Conservation (phyloP, 352 stramenopile species). For the Blastocystis sp. region DNA sequence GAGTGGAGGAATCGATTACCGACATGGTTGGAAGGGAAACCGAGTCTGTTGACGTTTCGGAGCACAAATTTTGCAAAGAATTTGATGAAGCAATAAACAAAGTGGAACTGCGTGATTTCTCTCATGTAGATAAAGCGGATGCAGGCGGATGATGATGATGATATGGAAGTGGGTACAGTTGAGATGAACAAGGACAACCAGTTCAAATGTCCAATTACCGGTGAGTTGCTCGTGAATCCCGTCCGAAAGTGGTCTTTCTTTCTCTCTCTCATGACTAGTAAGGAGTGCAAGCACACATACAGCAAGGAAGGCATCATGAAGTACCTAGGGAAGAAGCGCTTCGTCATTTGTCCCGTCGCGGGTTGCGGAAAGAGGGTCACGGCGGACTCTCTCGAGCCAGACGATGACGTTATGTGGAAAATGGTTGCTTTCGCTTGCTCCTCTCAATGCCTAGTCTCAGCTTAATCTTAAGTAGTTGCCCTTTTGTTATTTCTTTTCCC, state of each 20-base stretch:
- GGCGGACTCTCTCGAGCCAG: background rate
- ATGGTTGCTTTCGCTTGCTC: background rate
- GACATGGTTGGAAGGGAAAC: background rate
- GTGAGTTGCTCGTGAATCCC: constrained; percentile 17
- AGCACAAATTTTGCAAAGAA: background rate
- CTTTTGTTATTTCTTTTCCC: background rate
- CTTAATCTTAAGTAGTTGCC: background rate
- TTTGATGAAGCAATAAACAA: background rate
- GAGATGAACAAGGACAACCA: background rate
- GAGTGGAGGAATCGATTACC: background rate
- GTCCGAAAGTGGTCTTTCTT: background rate
- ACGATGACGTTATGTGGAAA: constrained; percentile 2
- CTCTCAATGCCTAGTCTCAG: background rate
- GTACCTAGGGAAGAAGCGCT: background rate
- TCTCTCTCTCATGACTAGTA: background rate
- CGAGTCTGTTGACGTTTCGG: background rate
- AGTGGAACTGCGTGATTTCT: background rate
- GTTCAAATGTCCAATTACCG: constrained; percentile 14
- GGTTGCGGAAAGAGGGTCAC: background rate
- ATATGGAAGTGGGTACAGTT: background rate
- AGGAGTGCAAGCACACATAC: constrained; percentile 1
- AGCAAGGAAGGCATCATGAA: constrained; percentile 3
- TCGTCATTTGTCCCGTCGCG: background rate
- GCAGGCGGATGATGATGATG: background rate
- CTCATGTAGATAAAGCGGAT: background rate